Evolutionary conservation across 2,329 filamentous ascomycete genomes (phyloP).

Genomic region (Akanthomyces uredinophilus): DNA sequence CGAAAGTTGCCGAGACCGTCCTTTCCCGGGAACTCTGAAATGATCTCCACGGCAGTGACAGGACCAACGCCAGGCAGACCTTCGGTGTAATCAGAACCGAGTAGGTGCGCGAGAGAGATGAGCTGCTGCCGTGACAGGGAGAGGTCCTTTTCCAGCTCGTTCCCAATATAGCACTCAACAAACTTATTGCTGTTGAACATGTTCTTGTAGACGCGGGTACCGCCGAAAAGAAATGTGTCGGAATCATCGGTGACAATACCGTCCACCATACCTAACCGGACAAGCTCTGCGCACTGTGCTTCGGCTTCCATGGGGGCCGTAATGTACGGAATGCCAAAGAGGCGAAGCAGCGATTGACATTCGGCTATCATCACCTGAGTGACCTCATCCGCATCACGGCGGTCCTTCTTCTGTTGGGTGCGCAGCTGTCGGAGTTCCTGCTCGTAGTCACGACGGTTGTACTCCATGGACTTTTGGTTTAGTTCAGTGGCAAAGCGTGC

Average conservation of each 20-base stretch:
- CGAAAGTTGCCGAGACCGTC: conserved; percentile 67
- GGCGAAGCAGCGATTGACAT: conserved; percentile 80
- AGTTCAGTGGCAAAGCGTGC: conserved; percentile 85
- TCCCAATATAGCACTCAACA: conserved; percentile 87
- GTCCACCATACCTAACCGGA: conserved; percentile 81
- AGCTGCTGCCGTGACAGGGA: conserved; percentile 81
- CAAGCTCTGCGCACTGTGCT: conserved; percentile 92
- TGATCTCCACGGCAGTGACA: conserved; percentile 88
- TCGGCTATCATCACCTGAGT: conserved; percentile 94
- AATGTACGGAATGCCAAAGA: conserved; percentile 94
- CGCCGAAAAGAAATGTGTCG: conserved; percentile 94
- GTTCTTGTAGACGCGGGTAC: conserved; percentile 96
- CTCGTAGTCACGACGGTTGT: conserved; percentile 78
- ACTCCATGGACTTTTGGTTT: conserved; percentile 65
- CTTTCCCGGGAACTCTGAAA: conserved; percentile 74
- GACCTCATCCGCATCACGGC: conserved; percentile 92
- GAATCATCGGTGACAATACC: conserved; percentile 97
- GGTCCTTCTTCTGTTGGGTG: conserved; percentile 93
- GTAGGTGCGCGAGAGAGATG: conserved; percentile 82
- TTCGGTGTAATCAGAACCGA: conserved; percentile 93
- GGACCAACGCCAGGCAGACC: conserved; percentile 87
- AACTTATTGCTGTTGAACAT: conserved; percentile 99
- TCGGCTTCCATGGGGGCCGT: conserved; percentile 99
- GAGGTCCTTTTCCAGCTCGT: conserved; percentile 83
- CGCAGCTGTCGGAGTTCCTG: conserved; percentile 80